Percentiles rank a stretch among this genome's conserved stretches.
phyloP scores from a whole-genome alignment of 305 asterid genomes.

The Fraxinus floribunda region DNA sequence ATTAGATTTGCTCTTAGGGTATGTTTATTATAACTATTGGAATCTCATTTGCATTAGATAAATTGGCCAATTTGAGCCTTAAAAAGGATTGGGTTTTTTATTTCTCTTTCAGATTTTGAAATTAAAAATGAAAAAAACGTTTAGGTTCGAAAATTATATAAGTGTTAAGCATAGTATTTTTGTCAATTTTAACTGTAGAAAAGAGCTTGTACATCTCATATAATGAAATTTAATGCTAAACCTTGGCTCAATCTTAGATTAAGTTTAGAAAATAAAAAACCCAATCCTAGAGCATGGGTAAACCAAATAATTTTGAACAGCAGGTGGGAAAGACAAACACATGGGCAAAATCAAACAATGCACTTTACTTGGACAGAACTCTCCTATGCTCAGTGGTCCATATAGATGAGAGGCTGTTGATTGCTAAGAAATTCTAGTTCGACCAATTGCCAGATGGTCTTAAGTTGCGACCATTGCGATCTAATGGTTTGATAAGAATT shows the following conservation, averaged over 20 bases:
- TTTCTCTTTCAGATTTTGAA: not conserved
- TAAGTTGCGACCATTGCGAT: slow-evolving; percentile 7
- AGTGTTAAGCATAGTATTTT: not conserved
- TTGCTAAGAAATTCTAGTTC: slow-evolving; percentile 3
- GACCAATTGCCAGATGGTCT: not conserved
- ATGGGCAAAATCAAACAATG: not conserved
- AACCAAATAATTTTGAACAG: slow-evolving; percentile 1
- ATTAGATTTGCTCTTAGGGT: not conserved
- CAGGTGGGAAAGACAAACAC: not conserved
- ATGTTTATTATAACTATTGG: not conserved
- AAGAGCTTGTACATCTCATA: not conserved
- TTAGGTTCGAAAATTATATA: not conserved
- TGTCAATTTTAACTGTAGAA: not conserved
- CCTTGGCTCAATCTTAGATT: not conserved
- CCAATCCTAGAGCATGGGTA: not conserved
- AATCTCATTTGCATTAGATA: not conserved
- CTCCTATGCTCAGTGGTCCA: not conserved
- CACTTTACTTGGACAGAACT: not conserved
- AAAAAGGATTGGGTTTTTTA: not conserved
- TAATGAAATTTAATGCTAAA: not conserved
- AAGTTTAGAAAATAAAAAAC: not conserved
- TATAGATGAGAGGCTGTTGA: not conserved
- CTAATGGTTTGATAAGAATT: slow-evolving; percentile 8
- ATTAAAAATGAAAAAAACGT: not conserved
- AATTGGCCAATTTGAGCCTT: not conserved